Conservation (phyloP, 805 yeast species). For the Jamesozyma jinghongensis region DNA sequence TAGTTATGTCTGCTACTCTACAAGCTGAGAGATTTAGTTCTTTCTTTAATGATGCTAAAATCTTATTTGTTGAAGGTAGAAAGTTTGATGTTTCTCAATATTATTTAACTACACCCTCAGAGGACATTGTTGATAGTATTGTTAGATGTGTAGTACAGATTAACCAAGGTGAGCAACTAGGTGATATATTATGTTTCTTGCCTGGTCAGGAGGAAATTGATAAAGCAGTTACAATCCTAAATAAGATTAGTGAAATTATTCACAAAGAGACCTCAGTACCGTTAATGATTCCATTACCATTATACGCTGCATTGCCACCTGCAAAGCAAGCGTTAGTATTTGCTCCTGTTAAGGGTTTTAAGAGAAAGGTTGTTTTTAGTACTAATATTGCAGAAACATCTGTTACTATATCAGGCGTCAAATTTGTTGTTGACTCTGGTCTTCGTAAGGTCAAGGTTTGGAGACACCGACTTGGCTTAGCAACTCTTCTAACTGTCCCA, state of each 20-base stretch:
- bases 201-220: constrained; percentile 99
- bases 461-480: constrained; percentile 86
- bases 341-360: constrained; percentile 48
- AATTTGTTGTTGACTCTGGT: constrained; percentile 89
- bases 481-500: constrained; percentile 87
- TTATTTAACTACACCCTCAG: constrained; percentile 54
- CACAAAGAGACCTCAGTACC: constrained; percentile 61
- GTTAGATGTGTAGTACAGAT: constrained; percentile 68
- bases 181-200: constrained; percentile 85
- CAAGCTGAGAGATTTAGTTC: constrained; percentile 75
- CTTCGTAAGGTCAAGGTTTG: constrained; percentile 88
- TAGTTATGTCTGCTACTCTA: constrained; percentile 94
- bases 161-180: constrained; percentile 65
- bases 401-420: constrained; percentile 88
- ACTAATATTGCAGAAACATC: constrained; percentile 98
- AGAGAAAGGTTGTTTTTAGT: constrained; percentile 79
- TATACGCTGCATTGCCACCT: constrained; percentile 92
- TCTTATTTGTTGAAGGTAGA: constrained; percentile 81
- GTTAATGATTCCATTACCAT: constrained; percentile 62
- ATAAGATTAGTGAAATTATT: constrained; percentile 50
- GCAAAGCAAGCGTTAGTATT: constrained; percentile 76
- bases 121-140: constrained; percentile 76
- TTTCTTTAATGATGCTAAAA: constrained; percentile 75
- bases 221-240: constrained; percentile 57
- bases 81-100: constrained; percentile 72